Evolutionary conservation across 352 stramenopile species (phyloP).

Genomic region (Phytophthora uliginosa): DNA sequence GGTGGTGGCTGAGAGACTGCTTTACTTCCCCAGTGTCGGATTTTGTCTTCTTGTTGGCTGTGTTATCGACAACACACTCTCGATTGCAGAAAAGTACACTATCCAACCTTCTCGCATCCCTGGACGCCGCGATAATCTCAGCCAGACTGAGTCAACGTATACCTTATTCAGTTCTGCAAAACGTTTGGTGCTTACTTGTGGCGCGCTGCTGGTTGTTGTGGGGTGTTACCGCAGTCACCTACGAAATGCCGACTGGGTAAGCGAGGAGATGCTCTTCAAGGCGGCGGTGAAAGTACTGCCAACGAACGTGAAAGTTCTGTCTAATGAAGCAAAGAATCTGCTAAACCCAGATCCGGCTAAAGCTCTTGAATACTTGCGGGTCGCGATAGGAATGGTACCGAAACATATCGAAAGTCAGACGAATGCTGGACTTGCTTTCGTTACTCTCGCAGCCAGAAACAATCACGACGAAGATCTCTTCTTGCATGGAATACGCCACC

Average conservation of each 20-base stretch:
- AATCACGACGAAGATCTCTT: conserved; percentile 35
- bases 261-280: conserved; percentile 68
- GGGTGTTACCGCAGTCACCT: conserved; percentile 52
- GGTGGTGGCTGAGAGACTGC: conserved; percentile 90
- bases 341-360: conserved; percentile 52
- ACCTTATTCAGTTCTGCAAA: conserved; percentile 13
- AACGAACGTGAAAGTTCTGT: conserved; percentile 83
- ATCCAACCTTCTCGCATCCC: not conserved
- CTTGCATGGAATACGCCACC: conserved; percentile 50
- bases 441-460: conserved; percentile 15
- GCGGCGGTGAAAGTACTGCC: conserved; percentile 62
- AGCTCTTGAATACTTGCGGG: conserved; percentile 49
- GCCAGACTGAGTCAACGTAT: not conserved
- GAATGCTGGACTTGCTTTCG: conserved; percentile 67
- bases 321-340: conserved; percentile 74
- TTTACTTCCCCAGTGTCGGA: conserved; percentile 93
- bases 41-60: conserved; percentile 77
- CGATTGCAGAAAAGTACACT: conserved; percentile 31
- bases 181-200: conserved; percentile 22
- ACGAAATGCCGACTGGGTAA: conserved; percentile 76
- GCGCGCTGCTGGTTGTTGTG: conserved; percentile 35
- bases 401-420: conserved; percentile 63
- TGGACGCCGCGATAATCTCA: not conserved
- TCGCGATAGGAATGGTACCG: conserved; percentile 49
- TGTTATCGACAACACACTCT: conserved; percentile 40